Evolutionary conservation across 805 yeast species (phyloP), one percentile per base, ranked within the genome.

Genomic region (Metschnikowia colocasiae): DNA sequence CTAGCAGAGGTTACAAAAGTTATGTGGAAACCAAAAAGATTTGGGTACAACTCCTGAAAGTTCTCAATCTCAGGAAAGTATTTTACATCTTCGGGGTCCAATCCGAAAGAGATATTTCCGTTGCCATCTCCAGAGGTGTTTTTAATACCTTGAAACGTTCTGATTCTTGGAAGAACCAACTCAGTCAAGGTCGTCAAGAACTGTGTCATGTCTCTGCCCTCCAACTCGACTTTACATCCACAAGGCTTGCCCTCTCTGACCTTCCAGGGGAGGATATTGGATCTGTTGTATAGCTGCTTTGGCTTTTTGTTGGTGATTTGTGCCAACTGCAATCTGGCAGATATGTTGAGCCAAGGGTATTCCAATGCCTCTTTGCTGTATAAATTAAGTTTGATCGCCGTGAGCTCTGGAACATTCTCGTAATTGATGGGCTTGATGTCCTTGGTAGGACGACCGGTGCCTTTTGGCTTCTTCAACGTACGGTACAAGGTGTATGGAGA

Each of bases 281-380:
- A 76, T 60, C 80, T 85, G 35, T 95, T 85, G 61, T 73, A 86
- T 15, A 89, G 71, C 20, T 85, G 78, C 51, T 74, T 71, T 32
- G 97, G 90, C 64, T 89, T 87, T 51, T 77, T 81, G 51, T 96
- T 96, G n/a, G 99, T 92, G 59, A 94, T 86, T 65, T 92, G 98
- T 59, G 94, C 95, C 48, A 94, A 63, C 68, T 87, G 92, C 50
- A 88, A 75, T 43, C 81, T 74, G 9, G 95, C 88, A 29, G 90
- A 78, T 47, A 90, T 79, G 26, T 89, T 87, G 51, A 82, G 73
- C 69, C 89, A 83, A 37, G 82, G 77, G 58, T 84, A 81, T 48
- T 79, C 82, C 55, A 79, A 80, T 6, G 94, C 88, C 36, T 80
- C 82, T 56, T 79, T 81, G 40, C 81, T 92, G 60, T 80, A 92